A percentile compares a stretch with the other conserved stretches of the same genome.
Evolutionary conservation across 257 asterid genomes (phyloP).

Genomic region (Knoxia roxburghii): DNA sequence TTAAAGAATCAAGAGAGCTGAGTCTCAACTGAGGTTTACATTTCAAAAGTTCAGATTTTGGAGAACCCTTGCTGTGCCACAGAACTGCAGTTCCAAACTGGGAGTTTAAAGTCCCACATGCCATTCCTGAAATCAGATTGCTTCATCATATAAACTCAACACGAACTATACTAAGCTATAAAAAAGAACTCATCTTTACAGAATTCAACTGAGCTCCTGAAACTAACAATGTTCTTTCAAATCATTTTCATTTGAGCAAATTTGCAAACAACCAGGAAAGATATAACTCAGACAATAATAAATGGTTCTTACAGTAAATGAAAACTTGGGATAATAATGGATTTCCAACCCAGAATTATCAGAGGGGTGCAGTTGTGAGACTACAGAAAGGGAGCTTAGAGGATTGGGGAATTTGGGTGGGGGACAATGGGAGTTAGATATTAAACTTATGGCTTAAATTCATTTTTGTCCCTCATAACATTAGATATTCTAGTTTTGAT

Average conservation of each 20-base stretch:
- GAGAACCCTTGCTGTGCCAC: slow-evolving; percentile 25
- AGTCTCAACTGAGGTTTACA: slow-evolving; percentile 29
- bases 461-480: too few species aligned
- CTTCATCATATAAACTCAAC: not conserved
- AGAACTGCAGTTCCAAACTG: slow-evolving; percentile 29
- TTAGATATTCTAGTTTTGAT: too few species aligned
- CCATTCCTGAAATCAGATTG: slow-evolving; percentile 48
- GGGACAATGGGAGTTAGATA: not conserved
- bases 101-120: slow-evolving; percentile 35
- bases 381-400: not conserved
- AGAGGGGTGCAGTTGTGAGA: not conserved
- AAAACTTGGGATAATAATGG: not conserved
- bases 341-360: not conserved
- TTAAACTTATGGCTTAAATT: too few species aligned
- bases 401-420: not conserved
- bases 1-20: slow-evolving; percentile 53
- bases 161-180: not conserved
- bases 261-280: not conserved
- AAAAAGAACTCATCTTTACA: not conserved
- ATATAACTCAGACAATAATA: not conserved
- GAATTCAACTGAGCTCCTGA: not conserved
- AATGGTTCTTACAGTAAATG: not conserved
- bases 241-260: not conserved
- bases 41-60: slow-evolving; percentile 32
- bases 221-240: not conserved